Percentiles rank a stretch among this genome's conserved stretches.
phyloP scores from a whole-genome alignment of 148 eudicot species.

The Persicaria tinctoria region DNA sequence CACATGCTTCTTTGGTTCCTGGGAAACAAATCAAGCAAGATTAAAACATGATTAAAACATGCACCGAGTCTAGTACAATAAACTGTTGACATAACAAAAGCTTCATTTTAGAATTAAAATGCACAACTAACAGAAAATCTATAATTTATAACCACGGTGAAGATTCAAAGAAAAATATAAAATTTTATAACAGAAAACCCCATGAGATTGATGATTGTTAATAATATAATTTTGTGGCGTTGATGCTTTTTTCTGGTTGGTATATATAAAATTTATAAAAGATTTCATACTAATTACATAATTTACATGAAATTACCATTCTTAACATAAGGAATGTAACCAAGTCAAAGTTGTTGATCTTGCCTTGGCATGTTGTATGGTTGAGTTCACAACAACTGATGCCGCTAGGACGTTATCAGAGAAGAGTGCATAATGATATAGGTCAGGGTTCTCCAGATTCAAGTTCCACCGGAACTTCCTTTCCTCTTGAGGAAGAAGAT shows the following conservation, averaged over 20 bases:
- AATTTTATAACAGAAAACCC: neutral
- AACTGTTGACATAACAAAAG: too few relatives aligned
- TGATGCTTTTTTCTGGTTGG: neutral
- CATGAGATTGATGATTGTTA: too few relatives aligned
- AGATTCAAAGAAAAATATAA: too few relatives aligned
- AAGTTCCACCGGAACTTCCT: constrained; percentile 52
- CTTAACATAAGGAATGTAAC: neutral
- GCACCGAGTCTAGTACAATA: neutral
- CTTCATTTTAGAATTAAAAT: too few relatives aligned
- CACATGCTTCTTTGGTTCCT: constrained; percentile 86
- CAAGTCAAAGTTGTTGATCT: neutral
- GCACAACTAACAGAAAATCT: too few relatives aligned
- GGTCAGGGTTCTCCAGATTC: constrained; percentile 58
- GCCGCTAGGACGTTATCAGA: constrained; percentile 92
- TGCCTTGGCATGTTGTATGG: constrained; percentile 70
- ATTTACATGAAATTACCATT: neutral
- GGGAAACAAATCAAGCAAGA: constrained; percentile 18
- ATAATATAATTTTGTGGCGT: too few relatives aligned
- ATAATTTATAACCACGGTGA: too few relatives aligned
- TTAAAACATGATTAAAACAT: neutral
- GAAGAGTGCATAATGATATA: constrained; percentile 79
- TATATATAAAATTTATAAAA: neutral
- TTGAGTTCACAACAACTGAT: constrained; percentile 80
- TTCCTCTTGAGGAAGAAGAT: constrained; percentile 55
- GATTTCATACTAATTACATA: neutral